Evolutionary conservation across 2,329 filamentous ascomycete species (phyloP).

Genomic region (Eurotiales sp.): DNA sequence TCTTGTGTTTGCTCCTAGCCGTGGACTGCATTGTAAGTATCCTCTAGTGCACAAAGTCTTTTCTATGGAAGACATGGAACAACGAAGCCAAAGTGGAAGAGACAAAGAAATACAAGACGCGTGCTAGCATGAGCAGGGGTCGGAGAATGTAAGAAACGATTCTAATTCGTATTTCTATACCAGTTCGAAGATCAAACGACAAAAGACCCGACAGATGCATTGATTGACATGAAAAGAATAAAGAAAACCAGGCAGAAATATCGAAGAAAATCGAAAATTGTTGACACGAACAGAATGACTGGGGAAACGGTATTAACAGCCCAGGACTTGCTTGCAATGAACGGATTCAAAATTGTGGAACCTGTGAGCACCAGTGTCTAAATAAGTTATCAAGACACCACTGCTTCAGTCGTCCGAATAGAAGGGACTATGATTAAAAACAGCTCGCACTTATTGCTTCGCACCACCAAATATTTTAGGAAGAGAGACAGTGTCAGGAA

Average conservation of each 20-base stretch:
- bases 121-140: background rate
- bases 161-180: constrained; percentile 4
- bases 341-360: background rate
- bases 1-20: background rate
- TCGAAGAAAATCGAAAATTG: too few relatives aligned
- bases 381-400: background rate
- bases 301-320: background rate
- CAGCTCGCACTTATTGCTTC: constrained; percentile 22
- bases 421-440: background rate
- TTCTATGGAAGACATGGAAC: background rate
- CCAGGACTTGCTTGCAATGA: background rate
- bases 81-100: background rate
- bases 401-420: background rate
- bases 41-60: constrained; percentile 5
- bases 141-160: background rate
- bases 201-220: background rate
- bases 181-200: background rate
- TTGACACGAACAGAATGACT: background rate
- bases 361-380: too few relatives aligned
- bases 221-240: background rate
- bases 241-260: too few relatives aligned
- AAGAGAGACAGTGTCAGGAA: constrained; percentile 45
- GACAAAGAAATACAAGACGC: background rate
- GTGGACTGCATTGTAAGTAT: background rate
- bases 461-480: constrained; percentile 32